These are phyloP conservation scores for Penicillium sclerotiorum DNA, from an alignment of 2,329 filamentous ascomycete species.

Conservation along the genomic window DNA sequence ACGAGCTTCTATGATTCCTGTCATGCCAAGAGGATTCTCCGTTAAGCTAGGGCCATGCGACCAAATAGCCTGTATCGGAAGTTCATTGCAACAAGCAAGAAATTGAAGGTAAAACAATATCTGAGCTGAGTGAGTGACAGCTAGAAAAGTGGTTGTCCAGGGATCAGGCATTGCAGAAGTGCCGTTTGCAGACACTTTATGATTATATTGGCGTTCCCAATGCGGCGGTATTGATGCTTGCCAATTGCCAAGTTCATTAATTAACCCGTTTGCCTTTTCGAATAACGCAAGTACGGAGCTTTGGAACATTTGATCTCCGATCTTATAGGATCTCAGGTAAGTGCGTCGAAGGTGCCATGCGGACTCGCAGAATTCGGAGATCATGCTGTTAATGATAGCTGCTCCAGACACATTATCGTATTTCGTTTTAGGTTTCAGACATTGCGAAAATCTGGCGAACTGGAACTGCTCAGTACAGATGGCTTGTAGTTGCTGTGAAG, in stretches of 20 bases:
- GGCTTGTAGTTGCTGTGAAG: constrained; percentile 4
- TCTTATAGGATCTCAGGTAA: neutral
- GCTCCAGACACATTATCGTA: neutral
- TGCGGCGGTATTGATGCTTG: neutral
- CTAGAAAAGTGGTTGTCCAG: constrained; percentile 2
- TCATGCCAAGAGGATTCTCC: neutral
- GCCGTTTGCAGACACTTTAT: neutral
- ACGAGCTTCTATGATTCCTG: neutral
- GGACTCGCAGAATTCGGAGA: neutral
- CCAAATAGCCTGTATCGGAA: neutral
- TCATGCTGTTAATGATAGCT: neutral
- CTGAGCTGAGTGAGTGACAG: neutral
- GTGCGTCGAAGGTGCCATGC: neutral
- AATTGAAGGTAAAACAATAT: neutral
- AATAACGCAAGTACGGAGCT: too few species aligned
- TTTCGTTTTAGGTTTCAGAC: neutral
- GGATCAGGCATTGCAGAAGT: neutral
- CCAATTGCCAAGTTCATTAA: neutral
- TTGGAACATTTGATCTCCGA: neutral
- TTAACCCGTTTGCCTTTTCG: neutral
- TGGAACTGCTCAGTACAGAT: neutral
- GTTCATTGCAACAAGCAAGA: neutral
- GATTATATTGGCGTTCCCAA: neutral
- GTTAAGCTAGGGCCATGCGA: neutral
- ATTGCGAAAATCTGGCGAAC: neutral